Base-by-base conservation (phyloP, 148 eudicot genomes). In the Camellia japonica region DNA sequence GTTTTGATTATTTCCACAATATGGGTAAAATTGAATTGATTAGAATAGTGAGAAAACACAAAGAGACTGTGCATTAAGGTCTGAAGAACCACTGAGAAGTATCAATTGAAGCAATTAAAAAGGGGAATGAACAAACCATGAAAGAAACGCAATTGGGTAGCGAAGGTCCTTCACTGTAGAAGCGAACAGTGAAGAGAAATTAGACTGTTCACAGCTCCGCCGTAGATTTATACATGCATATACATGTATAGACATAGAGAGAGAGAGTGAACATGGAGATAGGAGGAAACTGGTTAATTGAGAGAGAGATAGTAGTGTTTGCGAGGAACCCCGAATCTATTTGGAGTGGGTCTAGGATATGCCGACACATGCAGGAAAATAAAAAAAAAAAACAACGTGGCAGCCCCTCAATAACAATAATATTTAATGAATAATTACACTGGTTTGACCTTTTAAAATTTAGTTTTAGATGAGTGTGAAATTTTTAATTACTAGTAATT, bases 121-220 rank as follows among this genome's bases (percentile, higher is more conserved):
- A 7, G 3, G 38, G 30, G 4, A 30, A 70, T 7, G 16, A 19
- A 49, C 41, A 47, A 49, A 71, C 75, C 75, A 73, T 73, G 61
- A 55, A 73, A 30, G 62, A 73, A 73, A 73, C n/a, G 75, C 75
- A 73, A 15, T 46, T 51, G 6, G 42, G 74, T 49, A 30, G 16
- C 59, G 10, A 51, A 19, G 6, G 0, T 13, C 1, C n/a, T 11
- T 54, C 75, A 54, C 54, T 18, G n/a, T 0, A n/a, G 61, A 73
- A 73, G 42, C 75, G 10, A 51, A 20, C 59, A 41, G 12, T 20
- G 54, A 71, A 19, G 59, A 0, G 42, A 51, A 19, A 51, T 23
- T 10, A 42, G 47, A 14, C 63, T 2, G 49, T 55, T n/a, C 38
- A 55, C 46, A 74, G 64, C 47, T 54, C 19, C 49, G 15, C 47